Conservation (phyloP, 208 protist species). For the Plasmodiophora brassicae region DNA sequence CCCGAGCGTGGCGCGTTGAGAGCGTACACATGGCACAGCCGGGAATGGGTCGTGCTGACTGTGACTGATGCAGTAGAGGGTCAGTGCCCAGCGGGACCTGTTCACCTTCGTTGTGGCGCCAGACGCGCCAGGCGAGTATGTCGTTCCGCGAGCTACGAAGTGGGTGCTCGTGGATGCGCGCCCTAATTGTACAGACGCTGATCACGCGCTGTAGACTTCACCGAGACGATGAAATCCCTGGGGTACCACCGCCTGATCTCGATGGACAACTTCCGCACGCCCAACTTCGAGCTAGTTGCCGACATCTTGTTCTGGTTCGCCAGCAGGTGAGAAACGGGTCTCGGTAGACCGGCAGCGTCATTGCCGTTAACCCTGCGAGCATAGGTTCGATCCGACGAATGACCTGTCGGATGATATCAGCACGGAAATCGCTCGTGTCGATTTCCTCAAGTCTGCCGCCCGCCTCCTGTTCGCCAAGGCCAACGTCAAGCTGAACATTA, state of each 20-base stretch:
- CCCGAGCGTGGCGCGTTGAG: no score
- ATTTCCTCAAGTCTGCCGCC: background rate
- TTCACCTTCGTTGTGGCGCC: no score
- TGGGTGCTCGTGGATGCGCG: background rate
- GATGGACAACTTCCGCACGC: constrained; percentile 88
- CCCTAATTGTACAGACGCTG: background rate
- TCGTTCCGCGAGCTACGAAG: constrained; percentile 79
- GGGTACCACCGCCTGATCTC: constrained; percentile 87
- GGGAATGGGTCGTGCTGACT: no score
- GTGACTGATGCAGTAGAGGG: no score
- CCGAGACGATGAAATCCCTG: constrained; percentile 85
- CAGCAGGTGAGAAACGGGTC: background rate
- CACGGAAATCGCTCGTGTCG: background rate
- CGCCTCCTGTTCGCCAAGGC: constrained; percentile 35
- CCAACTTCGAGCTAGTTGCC: constrained; percentile 86
- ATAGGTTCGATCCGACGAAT: constrained; percentile 3
- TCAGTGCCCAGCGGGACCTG: no score
- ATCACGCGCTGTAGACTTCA: constrained; percentile 63
- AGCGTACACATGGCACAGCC: no score
- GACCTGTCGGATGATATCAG: constrained; percentile 72
- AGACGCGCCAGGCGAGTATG: no score
- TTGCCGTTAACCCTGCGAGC: background rate
- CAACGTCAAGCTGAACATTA: background rate
- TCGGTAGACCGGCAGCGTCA: background rate
- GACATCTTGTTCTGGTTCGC: constrained; percentile 69